Conservation (phyloP, 2,329 filamentous ascomycete genomes). For the Aspergillus tamarii region DNA sequence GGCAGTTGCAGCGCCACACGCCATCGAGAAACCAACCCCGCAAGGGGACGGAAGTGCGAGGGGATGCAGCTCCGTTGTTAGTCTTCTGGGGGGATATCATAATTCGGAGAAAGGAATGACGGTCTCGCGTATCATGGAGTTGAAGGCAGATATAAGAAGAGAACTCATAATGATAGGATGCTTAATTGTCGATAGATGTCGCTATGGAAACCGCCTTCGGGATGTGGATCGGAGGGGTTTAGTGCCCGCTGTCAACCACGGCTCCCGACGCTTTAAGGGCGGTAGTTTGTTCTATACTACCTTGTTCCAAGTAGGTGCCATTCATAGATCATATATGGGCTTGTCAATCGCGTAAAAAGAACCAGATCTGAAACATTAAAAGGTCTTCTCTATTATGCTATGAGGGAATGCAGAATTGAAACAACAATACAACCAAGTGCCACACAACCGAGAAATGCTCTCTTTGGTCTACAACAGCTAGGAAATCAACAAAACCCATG, state of each 20-base stretch:
- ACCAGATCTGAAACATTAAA: not conserved
- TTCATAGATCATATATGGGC: not conserved
- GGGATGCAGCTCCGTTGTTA: slow-evolving; percentile 16
- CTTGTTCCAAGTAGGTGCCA: not conserved
- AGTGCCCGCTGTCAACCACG: slow-evolving; percentile 7
- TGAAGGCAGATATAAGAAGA: not conserved
- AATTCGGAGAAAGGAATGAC: not conserved
- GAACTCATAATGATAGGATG: not conserved
- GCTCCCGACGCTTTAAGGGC: not conserved
- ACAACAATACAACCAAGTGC: not conserved
- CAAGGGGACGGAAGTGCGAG: slow-evolving; percentile 26
- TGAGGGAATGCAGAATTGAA: not conserved
- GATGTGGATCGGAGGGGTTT: slow-evolving; percentile 5
- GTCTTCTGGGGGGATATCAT: slow-evolving; percentile 31
- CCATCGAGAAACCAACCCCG: slow-evolving; percentile 48
- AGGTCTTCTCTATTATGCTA: not conserved
- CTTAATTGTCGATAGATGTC: slow-evolving; percentile 12
- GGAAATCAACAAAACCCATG: slow-evolving; percentile 2
- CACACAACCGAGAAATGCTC: not conserved
- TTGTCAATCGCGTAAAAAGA: not conserved
- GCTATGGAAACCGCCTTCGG: slow-evolving; percentile 26
- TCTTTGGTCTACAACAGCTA: not conserved
- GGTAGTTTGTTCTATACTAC: not conserved
- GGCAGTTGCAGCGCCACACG: slow-evolving; percentile 60
- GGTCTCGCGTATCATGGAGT: not conserved